Evolutionary conservation across 495 filamentous ascomycete species (phyloP).

Genomic region (Bacidia gigantensis): DNA sequence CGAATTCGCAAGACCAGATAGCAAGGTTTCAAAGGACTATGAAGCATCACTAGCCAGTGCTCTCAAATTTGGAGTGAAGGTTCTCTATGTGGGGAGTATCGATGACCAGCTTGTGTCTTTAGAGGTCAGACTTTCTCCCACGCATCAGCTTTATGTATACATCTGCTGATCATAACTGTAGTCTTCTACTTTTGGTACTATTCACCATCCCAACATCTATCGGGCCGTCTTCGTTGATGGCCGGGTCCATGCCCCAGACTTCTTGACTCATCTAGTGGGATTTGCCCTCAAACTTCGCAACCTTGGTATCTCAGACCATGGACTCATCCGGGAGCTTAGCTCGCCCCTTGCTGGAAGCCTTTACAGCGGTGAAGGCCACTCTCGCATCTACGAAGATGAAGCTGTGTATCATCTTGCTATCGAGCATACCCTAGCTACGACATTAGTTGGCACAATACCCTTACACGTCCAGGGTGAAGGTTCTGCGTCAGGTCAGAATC

Average conservation of each 20-base stretch:
- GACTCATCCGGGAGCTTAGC: constrained; percentile 82
- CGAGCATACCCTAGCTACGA: constrained; percentile 74
- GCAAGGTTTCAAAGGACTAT: constrained; percentile 69
- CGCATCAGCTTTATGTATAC: background rate
- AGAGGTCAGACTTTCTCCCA: constrained; percentile 41
- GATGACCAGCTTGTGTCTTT: constrained; percentile 93
- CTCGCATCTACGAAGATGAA: constrained; percentile 77
- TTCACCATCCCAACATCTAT: constrained; percentile 82
- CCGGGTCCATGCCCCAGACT: constrained; percentile 81
- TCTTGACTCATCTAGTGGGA: constrained; percentile 82
- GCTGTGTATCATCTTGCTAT: constrained; percentile 83
- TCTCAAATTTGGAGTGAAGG: constrained; percentile 62
- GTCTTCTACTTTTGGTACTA: constrained; percentile 73
- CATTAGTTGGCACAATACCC: constrained; percentile 39
- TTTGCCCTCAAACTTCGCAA: constrained; percentile 90
- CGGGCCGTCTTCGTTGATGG: constrained; percentile 92
- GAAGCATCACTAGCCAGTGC: constrained; percentile 56
- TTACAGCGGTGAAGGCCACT: constrained; percentile 87
- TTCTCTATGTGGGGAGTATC: constrained; percentile 81
- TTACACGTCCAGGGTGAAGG: constrained; percentile 36
- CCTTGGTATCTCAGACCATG: constrained; percentile 81
- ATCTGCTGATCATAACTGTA: constrained; percentile 23
- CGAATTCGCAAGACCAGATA: constrained; percentile 70
- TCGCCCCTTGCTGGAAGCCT: constrained; percentile 79
- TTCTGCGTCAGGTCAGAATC: constrained; percentile 46